A percentile compares a stretch with the other conserved stretches of the same genome.
phyloP scores from a whole-genome alignment of 148 eudicot species.

The Diospyros lotus region DNA sequence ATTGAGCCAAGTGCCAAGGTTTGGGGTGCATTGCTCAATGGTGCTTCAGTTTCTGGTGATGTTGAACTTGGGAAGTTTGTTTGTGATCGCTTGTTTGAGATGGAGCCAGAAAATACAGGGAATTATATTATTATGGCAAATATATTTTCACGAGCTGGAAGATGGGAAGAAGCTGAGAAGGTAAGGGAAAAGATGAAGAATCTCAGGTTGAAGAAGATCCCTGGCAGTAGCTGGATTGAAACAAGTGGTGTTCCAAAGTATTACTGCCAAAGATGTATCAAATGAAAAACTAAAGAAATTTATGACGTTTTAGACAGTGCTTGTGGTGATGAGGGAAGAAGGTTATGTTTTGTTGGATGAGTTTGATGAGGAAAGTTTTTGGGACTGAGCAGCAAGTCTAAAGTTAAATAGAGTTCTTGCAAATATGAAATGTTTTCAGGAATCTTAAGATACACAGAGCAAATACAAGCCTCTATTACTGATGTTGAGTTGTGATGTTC shows the following conservation, averaged over 20 bases:
- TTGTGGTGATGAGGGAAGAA: constrained; percentile 23
- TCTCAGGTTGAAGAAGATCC: constrained; percentile 43
- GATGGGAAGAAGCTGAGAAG: constrained; percentile 54
- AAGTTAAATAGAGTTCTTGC: not conserved
- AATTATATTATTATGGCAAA: constrained; percentile 53
- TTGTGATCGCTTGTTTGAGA: constrained; percentile 41
- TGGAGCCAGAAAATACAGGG: constrained; percentile 52
- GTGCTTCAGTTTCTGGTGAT: constrained; percentile 52
- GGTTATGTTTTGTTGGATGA: constrained; percentile 24
- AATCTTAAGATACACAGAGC: not conserved
- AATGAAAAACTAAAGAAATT: constrained; percentile 24
- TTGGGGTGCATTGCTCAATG: constrained; percentile 54
- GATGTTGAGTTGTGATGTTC: not conserved
- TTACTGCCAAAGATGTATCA: constrained; percentile 27
- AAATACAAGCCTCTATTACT: not conserved
- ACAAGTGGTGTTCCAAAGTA: constrained; percentile 23
- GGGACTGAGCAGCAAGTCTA: constrained; percentile 8
- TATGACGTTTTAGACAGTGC: constrained; percentile 21
- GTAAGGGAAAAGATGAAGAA: constrained; percentile 32
- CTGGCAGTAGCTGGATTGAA: constrained; percentile 52
- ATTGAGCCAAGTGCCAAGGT: constrained; percentile 46
- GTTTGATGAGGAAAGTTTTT: constrained; percentile 26
- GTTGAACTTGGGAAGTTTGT: constrained; percentile 45
- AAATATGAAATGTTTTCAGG: not conserved
- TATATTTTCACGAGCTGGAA: constrained; percentile 44